phyloP scores from a whole-genome alignment of 768 basidiomycete species.

The Trametes meyenii region DNA sequence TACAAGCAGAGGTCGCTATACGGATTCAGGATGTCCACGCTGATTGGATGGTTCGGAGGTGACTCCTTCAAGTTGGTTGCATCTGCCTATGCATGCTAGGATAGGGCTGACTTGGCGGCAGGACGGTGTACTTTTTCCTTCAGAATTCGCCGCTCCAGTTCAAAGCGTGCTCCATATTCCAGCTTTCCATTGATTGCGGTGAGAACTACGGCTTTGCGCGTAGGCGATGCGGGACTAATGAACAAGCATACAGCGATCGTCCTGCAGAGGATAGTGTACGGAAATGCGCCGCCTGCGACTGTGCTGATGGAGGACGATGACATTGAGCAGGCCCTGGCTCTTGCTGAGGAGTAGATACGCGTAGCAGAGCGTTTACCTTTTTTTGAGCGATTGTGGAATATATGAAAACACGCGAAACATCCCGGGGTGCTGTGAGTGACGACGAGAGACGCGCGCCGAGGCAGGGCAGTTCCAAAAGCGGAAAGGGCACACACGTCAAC shows the following conservation, averaged over 20 bases:
- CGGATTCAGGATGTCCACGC: constrained; percentile 81
- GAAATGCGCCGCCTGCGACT: constrained; percentile 62
- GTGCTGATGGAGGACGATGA: constrained; percentile 59
- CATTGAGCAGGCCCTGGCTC: constrained; percentile 71
- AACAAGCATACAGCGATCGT: constrained; percentile 59
- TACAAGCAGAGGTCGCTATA: constrained; percentile 78
- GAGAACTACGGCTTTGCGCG: constrained; percentile 32
- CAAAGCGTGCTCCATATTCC: constrained; percentile 82
- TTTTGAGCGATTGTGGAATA: neutral
- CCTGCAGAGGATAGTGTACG: constrained; percentile 73
- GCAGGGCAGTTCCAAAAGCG: constrained; percentile 14
- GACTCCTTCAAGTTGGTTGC: constrained; percentile 77
- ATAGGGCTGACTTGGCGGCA: constrained; percentile 31
- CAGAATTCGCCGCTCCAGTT: constrained; percentile 77
- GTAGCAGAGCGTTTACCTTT: neutral
- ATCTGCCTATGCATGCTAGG: neutral
- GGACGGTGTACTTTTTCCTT: constrained; percentile 80
- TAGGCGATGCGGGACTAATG: constrained; percentile 13
- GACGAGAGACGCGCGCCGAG: constrained; percentile 10
- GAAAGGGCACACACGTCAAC: constrained; percentile 28
- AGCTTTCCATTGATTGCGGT: constrained; percentile 80
- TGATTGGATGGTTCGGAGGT: constrained; percentile 83
- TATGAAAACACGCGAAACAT: constrained; percentile 61
- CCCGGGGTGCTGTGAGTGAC: constrained; percentile 8
- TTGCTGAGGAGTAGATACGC: constrained; percentile 55